Conservation (phyloP, 371 early-diverging fungal species). For the Blakeslea trispora region DNA sequence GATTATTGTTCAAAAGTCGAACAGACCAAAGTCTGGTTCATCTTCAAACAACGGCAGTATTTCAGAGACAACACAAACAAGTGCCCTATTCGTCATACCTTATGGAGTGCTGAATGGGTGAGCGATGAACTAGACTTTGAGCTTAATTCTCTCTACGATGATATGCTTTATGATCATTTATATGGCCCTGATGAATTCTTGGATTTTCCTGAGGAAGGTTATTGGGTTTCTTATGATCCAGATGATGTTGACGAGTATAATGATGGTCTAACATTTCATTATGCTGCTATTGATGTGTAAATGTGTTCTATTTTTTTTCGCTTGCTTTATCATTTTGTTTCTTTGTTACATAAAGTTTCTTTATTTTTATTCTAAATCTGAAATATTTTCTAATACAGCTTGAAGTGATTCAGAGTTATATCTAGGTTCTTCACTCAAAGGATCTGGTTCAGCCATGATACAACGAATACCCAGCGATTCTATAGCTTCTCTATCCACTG, state of each 20-base stretch:
- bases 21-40: no score
- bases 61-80: no score
- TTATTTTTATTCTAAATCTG: not conserved
- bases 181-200: not conserved
- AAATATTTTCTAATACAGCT: slow-evolving; percentile 13
- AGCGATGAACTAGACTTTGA: no score
- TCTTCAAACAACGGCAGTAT: no score
- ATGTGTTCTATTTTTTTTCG: no score
- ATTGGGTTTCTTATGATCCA: not conserved
- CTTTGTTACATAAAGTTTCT: not conserved
- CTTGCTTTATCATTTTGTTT: not conserved
- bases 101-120: no score
- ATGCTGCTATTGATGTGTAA: not conserved
- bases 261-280: not conserved
- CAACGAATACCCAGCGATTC: slow-evolving; percentile 66
- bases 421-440: slow-evolving; percentile 17
- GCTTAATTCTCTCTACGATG: no score
- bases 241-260: not conserved
- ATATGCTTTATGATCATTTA: not conserved
- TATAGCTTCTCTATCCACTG: slow-evolving; percentile 57
- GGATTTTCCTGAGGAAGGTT: not conserved
- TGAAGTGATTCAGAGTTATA: slow-evolving; percentile 20
- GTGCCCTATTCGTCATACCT: no score
- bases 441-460: slow-evolving; percentile 34
- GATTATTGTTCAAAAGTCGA: no score